Percentiles rank a stretch among this genome's conserved stretches.
Evolutionary conservation across 164 flowering plant species (phyloP).

Genomic region (Vitis riparia): DNA sequence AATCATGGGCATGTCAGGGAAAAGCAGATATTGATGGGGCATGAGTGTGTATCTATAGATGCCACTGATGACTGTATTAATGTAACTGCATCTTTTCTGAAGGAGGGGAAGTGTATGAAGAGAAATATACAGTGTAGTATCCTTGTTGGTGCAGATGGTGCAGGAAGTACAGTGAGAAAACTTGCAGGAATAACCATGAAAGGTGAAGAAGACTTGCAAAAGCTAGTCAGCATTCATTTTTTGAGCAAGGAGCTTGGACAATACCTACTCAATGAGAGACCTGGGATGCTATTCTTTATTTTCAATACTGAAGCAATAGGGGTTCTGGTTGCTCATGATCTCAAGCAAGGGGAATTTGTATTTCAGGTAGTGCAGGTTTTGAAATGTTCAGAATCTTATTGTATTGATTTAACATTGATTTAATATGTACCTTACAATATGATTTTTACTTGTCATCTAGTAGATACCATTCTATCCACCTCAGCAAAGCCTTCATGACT

Average conservation of each 20-base stretch:
- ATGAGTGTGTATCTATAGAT: slow-evolving; percentile 65
- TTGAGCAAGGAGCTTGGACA: slow-evolving; percentile 74
- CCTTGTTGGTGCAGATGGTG: slow-evolving; percentile 93
- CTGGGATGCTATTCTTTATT: slow-evolving; percentile 93
- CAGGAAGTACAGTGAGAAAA: slow-evolving; percentile 82
- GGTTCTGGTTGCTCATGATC: slow-evolving; percentile 95
- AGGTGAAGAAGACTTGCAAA: slow-evolving; percentile 86
- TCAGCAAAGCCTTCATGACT: slow-evolving; percentile 79
- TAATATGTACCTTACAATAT: not conserved
- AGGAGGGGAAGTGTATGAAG: slow-evolving; percentile 42
- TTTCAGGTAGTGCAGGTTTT: slow-evolving; percentile 65
- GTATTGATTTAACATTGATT: slow-evolving; percentile 1
- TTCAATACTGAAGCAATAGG: slow-evolving; percentile 91
- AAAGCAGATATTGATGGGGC: slow-evolving; percentile 72
- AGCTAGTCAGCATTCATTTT: slow-evolving; percentile 90
- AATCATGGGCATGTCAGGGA: slow-evolving; percentile 21
- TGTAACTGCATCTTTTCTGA: slow-evolving; percentile 51
- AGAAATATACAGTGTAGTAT: slow-evolving; percentile 56
- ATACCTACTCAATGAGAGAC: slow-evolving; percentile 70
- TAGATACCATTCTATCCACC: slow-evolving; percentile 96
- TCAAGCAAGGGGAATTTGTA: slow-evolving; percentile 86
- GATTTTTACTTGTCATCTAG: slow-evolving; percentile 15
- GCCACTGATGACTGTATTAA: slow-evolving; percentile 44
- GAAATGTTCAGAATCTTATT: not conserved
- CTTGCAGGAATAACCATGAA: slow-evolving; percentile 64